Evolutionary conservation across 2,329 filamentous ascomycete species (phyloP).

Genomic region (Xylaria sp.): DNA sequence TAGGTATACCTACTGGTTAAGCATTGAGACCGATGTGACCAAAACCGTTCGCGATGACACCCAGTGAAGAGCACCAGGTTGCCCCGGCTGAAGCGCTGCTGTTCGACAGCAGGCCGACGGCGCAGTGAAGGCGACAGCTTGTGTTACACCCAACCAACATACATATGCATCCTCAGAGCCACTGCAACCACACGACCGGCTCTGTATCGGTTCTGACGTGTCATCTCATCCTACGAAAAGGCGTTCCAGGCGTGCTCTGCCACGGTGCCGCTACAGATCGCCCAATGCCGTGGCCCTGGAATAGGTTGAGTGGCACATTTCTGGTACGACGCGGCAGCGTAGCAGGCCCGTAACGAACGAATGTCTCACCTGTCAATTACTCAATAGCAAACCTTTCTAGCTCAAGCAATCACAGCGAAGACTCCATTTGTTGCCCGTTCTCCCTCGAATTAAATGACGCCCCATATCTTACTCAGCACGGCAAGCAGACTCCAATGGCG

Average conservation of each 20-base stretch:
- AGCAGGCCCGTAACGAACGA: constrained; percentile 19
- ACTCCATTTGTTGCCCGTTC: constrained; percentile 2
- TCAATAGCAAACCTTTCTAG: constrained; percentile 8
- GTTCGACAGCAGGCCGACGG: constrained; percentile 8
- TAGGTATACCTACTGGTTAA: not conserved
- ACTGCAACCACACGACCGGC: constrained; percentile 29
- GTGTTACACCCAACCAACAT: constrained; percentile 21
- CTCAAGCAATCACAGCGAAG: constrained; percentile 4
- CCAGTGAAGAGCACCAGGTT: constrained; percentile 7
- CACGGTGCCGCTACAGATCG: constrained; percentile 33
- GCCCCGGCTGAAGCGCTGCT: constrained; percentile 11
- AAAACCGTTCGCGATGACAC: constrained; percentile 11
- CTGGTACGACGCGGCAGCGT: constrained; percentile 25
- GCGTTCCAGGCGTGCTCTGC: constrained; percentile 11
- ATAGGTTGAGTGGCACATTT: constrained; percentile 28
- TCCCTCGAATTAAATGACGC: not conserved
- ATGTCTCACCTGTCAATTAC: constrained; percentile 21
- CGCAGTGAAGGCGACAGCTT: constrained; percentile 13
- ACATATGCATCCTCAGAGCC: constrained; percentile 28
- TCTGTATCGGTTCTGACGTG: constrained; percentile 37
- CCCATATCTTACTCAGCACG: constrained; percentile 14
- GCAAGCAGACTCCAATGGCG: constrained; percentile 9
- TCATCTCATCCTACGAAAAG: constrained; percentile 31
- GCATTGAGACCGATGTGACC: constrained; percentile 13
- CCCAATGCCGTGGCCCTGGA: constrained; percentile 41